Evolutionary conservation across 1,139 yeast species (phyloP).

Genomic region (Tardiomyces blankii): DNA sequence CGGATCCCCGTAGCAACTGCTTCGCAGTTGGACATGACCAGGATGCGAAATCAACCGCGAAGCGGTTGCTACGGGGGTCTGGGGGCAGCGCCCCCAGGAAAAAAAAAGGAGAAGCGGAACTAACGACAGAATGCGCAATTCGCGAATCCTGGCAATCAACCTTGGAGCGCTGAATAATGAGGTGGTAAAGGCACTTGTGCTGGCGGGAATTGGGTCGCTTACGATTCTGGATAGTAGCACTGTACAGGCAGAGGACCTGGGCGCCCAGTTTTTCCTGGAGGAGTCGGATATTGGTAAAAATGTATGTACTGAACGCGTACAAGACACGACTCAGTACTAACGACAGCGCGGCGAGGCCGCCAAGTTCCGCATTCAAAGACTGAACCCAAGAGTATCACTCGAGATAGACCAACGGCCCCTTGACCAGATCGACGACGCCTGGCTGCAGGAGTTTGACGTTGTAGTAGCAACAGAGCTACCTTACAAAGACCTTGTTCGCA

Average conservation of each 20-base stretch:
- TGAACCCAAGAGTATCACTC: slow-evolving; percentile 66
- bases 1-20: too few species aligned
- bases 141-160: slow-evolving; percentile 57
- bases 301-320: not conserved
- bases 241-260: slow-evolving; percentile 54
- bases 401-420: slow-evolving; percentile 29
- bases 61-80: too few species aligned
- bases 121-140: slow-evolving; percentile 48
- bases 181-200: slow-evolving; percentile 68
- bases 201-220: slow-evolving; percentile 79
- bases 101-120: too few species aligned
- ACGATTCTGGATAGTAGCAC: slow-evolving; percentile 52
- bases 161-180: slow-evolving; percentile 71
- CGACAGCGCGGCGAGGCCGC: slow-evolving; percentile 43
- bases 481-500: slow-evolving; percentile 25
- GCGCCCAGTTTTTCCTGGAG: slow-evolving; percentile 70
- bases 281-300: slow-evolving; percentile 30
- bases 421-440: slow-evolving; percentile 25
- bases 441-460: slow-evolving; percentile 52
- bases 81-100: too few species aligned
- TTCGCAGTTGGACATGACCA: too few species aligned
- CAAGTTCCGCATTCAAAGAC: slow-evolving; percentile 44
- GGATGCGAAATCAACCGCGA: too few species aligned
- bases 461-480: slow-evolving; percentile 64
- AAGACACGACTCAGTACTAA: not conserved